Evolutionary conservation across 306 rosid species (phyloP).

Genomic region (Prunus salicina): DNA sequence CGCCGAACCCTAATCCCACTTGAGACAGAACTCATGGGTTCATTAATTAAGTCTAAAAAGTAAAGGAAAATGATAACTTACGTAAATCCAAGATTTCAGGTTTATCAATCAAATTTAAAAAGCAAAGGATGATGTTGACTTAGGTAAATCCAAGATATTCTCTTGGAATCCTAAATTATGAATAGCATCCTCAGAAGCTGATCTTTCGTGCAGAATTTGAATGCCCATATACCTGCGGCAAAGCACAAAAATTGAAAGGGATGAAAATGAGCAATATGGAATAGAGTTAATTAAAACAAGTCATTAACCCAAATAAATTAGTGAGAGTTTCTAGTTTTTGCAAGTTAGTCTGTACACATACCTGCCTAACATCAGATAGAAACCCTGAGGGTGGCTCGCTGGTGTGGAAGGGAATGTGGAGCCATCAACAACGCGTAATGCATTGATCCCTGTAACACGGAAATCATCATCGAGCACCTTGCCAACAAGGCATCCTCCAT

Average conservation of each 20-base stretch:
- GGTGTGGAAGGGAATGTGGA: constrained; percentile 16
- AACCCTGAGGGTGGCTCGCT: constrained; percentile 24
- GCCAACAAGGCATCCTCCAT: constrained; percentile 29
- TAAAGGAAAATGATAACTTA: background rate
- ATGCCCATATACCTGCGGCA: background rate
- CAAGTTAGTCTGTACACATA: background rate
- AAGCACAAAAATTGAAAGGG: background rate
- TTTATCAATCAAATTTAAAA: no score
- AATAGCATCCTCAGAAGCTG: background rate
- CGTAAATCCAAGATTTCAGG: no score
- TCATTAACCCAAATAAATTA: background rate
- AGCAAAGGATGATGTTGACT: no score
- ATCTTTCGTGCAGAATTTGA: background rate
- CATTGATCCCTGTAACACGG: background rate
- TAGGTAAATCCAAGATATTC: no score
- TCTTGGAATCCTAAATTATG: no score
- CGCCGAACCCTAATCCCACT: background rate
- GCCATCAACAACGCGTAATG: constrained; percentile 22
- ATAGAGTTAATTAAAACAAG: background rate
- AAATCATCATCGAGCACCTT: constrained; percentile 25
- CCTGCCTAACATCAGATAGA: constrained; percentile 27
- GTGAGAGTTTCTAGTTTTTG: background rate
- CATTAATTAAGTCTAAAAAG: no score
- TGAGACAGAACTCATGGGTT: background rate
- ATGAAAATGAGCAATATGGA: background rate